Evolutionary conservation across 305 asterid species (phyloP), one percentile per base, ranked within the genome.

Genomic region (Solanum hybrid): DNA sequence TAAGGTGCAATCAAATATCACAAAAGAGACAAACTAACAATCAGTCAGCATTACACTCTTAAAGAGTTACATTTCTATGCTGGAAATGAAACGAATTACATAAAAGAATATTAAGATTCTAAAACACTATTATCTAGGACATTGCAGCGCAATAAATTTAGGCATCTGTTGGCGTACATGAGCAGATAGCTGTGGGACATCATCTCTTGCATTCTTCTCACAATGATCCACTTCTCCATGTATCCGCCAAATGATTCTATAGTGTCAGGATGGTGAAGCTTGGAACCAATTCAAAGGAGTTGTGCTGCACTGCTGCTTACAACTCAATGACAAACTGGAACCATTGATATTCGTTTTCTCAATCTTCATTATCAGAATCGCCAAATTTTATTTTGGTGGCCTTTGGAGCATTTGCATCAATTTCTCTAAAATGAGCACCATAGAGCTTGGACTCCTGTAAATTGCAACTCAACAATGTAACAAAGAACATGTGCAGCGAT

Each of bases 381-480:
- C 91, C 93, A 26, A 97, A 97, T 88, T 92, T 96, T 20, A 95
- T 96, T 88, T 96, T 97, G 29, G 96, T 93, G 72, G 98, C 98
- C 94, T 97, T 96, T 34, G 99, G 98, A 90, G 99, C 99, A 92
- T 96, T 95, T 17, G 92, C 92, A 51, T 92, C 95, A 7, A 97
- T 96, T 90, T 97, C 99, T 93, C 94, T 96, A 91, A 97, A 97
- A 92, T 97, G 99, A 77, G 98, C 98, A 79, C 99, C 99, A 20
- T 96, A 97, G 84, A 97, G 90, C 93, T 96, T 96, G 79, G 99
- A 97, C 90, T 97, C 99, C 99, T 97, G 96, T 90, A 91, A 37
- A n/a, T 32, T 73, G 64, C 36, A 88, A 60, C 86, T 72, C 79
- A 78, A 56, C 26, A 40, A 69, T 84, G 87, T 69, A 73, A 82